A percentile compares a stretch with the other conserved stretches of the same genome.
Evolutionary conservation across 768 basidiomycete genomes (phyloP).

Genomic region (Lactarius hengduanensis): DNA sequence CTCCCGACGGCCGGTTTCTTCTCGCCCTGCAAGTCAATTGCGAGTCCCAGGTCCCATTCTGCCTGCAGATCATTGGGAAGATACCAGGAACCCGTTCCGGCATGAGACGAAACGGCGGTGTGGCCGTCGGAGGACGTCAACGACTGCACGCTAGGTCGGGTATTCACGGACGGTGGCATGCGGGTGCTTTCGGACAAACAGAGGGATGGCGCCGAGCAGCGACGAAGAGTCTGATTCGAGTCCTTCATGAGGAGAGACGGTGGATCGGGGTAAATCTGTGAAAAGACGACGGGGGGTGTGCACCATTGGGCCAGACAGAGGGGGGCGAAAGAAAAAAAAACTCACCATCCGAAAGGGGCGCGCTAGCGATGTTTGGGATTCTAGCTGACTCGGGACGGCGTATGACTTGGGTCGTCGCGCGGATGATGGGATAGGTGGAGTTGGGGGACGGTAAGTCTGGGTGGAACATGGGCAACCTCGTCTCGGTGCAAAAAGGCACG

Average conservation of each 20-base stretch:
- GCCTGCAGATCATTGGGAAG: conserved; percentile 13
- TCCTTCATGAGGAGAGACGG: conserved; percentile 25
- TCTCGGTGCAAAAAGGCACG: not conserved
- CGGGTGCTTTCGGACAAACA: conserved; percentile 19
- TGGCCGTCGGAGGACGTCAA: conserved; percentile 11
- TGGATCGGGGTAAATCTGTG: conserved; percentile 27
- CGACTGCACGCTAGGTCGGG: conserved; percentile 24
- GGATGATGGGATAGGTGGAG: conserved; percentile 34
- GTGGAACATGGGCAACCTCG: not conserved
- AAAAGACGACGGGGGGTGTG: not conserved
- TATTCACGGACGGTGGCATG: conserved; percentile 17
- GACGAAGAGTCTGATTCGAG: conserved; percentile 13
- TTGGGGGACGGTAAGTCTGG: conserved; percentile 37
- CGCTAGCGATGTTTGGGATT: conserved; percentile 6
- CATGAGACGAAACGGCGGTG: conserved; percentile 21
- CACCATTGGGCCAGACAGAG: not conserved
- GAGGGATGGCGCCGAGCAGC: conserved; percentile 18
- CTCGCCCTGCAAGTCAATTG: conserved; percentile 3
- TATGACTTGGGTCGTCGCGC: conserved; percentile 22
- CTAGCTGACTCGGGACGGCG: conserved; percentile 12
- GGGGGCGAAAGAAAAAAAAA: not conserved
- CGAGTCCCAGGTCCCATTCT: conserved; percentile 18
- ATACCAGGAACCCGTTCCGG: conserved; percentile 22
- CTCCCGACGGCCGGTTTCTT: not conserved
- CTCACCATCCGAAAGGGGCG: conserved; percentile 26